These are phyloP conservation scores for Allodekkera sacchari DNA, from an alignment of 805 yeast genomes.

Conservation along the genomic window DNA sequence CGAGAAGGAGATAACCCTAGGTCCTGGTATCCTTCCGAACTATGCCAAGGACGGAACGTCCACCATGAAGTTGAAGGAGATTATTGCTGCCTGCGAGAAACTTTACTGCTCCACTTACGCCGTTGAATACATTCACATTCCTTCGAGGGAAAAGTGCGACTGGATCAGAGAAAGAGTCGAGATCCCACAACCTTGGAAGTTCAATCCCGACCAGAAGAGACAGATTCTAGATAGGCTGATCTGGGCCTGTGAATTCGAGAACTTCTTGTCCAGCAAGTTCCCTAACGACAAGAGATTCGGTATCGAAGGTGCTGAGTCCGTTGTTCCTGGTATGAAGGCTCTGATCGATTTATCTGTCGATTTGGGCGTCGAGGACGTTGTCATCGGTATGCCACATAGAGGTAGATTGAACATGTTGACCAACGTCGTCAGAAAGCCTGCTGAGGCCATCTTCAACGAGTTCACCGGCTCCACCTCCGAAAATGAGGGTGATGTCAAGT, in stretches of 20 bases:
- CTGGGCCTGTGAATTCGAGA: slow-evolving; percentile 94
- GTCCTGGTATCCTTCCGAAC: slow-evolving; percentile 96
- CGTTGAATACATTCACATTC: slow-evolving; percentile 93
- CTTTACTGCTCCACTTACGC: slow-evolving; percentile 87
- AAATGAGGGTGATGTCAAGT: slow-evolving; percentile 96
- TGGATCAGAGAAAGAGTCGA: slow-evolving; percentile 97
- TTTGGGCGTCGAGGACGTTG: slow-evolving; percentile 88
- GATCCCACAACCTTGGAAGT: slow-evolving; percentile 80
- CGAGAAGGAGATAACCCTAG: slow-evolving; percentile 75
- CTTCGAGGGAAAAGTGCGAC: slow-evolving; percentile 91
- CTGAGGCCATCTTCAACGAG: slow-evolving; percentile 95
- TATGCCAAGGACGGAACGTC: slow-evolving; percentile 58
- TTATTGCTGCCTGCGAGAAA: slow-evolving; percentile 69
- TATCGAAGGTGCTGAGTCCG: slow-evolving; percentile 95
- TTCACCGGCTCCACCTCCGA: slow-evolving; percentile 78
- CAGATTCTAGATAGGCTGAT: slow-evolving; percentile 92
- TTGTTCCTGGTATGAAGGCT: slow-evolving; percentile 95
- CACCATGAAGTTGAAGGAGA: slow-evolving; percentile 67
- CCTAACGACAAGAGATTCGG: slow-evolving; percentile 99
- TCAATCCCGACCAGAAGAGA: slow-evolving; percentile 82
- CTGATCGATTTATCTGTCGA: slow-evolving; percentile 90
- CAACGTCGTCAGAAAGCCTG: slow-evolving; percentile 97
- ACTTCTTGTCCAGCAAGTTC: slow-evolving; percentile 87
- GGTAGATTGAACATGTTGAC: slow-evolving; percentile 97
- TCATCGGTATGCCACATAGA: slow-evolving; percentile 99